A percentile compares a stretch with the other conserved stretches of the same genome.
phyloP scores from a whole-genome alignment of 2,329 filamentous ascomycete genomes.

The Davidsoniella neocaledoniae region DNA sequence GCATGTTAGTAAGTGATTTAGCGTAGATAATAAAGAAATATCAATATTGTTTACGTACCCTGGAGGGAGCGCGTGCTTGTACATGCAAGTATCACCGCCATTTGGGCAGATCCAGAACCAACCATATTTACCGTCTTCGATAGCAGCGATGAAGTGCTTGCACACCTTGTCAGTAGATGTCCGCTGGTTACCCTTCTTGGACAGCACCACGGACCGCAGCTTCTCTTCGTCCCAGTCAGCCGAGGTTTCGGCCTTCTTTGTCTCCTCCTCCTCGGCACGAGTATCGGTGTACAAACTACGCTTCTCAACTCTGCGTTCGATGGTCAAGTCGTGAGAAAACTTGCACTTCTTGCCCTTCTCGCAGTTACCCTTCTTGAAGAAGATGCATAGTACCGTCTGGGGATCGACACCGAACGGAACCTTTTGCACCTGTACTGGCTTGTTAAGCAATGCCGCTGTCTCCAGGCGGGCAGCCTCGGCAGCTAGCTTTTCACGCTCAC shows the following conservation, averaged over 20 bases:
- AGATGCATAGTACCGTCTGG: constrained; percentile 91
- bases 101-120: constrained; percentile 99
- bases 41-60: constrained; percentile 44
- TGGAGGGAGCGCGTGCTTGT: constrained; percentile 84
- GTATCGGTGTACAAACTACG: constrained; percentile 78
- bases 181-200: constrained; percentile 92
- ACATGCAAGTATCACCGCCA: constrained; percentile 95
- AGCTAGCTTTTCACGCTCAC: constrained; percentile 79
- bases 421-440: constrained; percentile 90
- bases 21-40: not conserved
- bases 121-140: constrained; percentile 96
- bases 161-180: constrained; percentile 97
- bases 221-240: constrained; percentile 98
- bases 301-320: constrained; percentile 88
- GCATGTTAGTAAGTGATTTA: not conserved
- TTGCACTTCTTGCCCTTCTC: constrained; percentile 98
- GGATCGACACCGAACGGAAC: constrained; percentile 95
- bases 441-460: constrained; percentile 65
- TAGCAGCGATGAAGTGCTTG: constrained; percentile 94
- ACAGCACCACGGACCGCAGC: constrained; percentile 72
- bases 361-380: constrained; percentile 92
- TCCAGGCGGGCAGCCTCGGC: constrained; percentile 73
- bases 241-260: constrained; percentile 82
- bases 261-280: constrained; percentile 54
- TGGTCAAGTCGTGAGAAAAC: constrained; percentile 78